Evolutionary conservation across 1,139 yeast species (phyloP).

Genomic region (Magnusiomyces tetraspermus): DNA sequence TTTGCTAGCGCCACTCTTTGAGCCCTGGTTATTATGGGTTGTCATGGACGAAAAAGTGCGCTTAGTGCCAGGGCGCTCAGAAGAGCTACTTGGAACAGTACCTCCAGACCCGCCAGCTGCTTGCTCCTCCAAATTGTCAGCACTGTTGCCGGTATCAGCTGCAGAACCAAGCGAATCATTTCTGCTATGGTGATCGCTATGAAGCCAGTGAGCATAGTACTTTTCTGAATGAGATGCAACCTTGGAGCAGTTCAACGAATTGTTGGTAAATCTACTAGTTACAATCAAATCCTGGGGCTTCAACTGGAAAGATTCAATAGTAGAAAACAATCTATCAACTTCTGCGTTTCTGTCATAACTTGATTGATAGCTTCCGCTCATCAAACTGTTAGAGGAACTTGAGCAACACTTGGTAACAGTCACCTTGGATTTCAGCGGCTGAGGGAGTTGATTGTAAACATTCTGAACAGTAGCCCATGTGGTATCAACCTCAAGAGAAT

Average conservation of each 20-base stretch:
- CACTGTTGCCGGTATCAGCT: no score
- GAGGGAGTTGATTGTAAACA: conserved; percentile 5
- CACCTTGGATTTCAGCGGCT: conserved; percentile 2
- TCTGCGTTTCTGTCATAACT: background rate
- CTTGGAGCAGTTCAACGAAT: conserved; percentile 2
- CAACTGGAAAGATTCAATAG: background rate
- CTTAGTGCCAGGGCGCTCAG: background rate
- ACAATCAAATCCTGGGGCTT: conserved; percentile 10
- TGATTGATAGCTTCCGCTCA: background rate
- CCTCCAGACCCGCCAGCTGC: no score
- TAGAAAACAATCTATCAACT: background rate
- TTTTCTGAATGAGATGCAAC: no score
- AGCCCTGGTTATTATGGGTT: background rate
- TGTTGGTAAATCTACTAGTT: conserved; percentile 9
- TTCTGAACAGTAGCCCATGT: conserved; percentile 11
- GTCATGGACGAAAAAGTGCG: background rate
- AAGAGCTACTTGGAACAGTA: no score
- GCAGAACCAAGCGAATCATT: no score
- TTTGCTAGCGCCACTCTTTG: background rate
- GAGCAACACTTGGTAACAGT: background rate
- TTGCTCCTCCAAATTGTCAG: background rate
- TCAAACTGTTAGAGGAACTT: no score
- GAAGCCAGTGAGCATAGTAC: no score
- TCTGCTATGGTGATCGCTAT: no score
- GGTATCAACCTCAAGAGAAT: background rate